phyloP scores from a whole-genome alignment of 2,329 filamentous ascomycete species.

The Pyrenophora graminea region DNA sequence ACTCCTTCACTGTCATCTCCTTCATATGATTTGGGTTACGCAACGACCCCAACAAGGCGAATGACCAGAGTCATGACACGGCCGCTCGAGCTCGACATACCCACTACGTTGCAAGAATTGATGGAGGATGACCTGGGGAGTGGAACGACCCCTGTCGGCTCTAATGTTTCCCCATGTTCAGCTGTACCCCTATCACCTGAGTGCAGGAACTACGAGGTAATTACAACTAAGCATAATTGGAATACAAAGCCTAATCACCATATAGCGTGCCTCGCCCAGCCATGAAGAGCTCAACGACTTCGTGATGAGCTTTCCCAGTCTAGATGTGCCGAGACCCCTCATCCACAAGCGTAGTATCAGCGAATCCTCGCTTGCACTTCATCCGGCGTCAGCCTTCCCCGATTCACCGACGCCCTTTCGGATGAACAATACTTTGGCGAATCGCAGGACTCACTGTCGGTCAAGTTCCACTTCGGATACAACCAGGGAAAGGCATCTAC shows the following conservation, averaged over 20 bases:
- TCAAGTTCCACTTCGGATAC: slow-evolving; percentile 3
- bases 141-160: slow-evolving; percentile 24
- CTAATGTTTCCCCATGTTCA: slow-evolving; percentile 30
- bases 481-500: not conserved
- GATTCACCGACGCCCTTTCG: slow-evolving; percentile 9
- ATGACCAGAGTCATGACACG: slow-evolving; percentile 7
- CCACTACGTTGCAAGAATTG: slow-evolving; percentile 25
- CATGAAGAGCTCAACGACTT: slow-evolving; percentile 30
- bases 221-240: slow-evolving; percentile 5
- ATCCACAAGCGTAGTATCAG: slow-evolving; percentile 31
- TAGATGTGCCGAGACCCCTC: slow-evolving; percentile 21
- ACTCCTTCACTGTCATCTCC: slow-evolving; percentile 17
- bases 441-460: not conserved
- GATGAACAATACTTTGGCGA: not conserved
- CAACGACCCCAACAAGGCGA: not conserved
- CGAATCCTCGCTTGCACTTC: slow-evolving; percentile 30
- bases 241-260: slow-evolving; percentile 13
- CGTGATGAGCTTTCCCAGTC: slow-evolving; percentile 27
- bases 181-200: slow-evolving; percentile 27
- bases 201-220: slow-evolving; percentile 33
- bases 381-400: slow-evolving; percentile 16
- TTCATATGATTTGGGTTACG: slow-evolving; percentile 12
- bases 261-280: slow-evolving; percentile 29
- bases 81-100: slow-evolving; percentile 12
- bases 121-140: slow-evolving; percentile 15